Percentiles rank a stretch among this genome's conserved stretches.
phyloP scores from a whole-genome alignment of 78 protist species.

The Isochrysis galbana region DNA sequence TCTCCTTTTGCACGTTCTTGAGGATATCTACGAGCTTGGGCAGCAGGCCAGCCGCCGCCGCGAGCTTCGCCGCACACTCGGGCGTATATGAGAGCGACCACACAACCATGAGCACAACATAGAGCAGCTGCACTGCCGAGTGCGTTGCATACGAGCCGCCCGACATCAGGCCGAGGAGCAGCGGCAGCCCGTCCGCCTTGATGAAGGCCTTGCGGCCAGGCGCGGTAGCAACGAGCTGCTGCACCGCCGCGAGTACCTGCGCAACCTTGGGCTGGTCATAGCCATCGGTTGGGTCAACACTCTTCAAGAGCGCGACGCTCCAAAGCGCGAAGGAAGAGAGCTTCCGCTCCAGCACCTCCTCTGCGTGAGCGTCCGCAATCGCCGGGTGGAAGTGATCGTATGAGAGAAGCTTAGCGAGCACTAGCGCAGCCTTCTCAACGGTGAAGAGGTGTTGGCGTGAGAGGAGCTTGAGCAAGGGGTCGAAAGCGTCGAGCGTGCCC shows the following conservation, averaged over 20 bases:
- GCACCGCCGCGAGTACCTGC: neutral
- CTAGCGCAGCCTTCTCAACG: too few species aligned
- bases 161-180: neutral
- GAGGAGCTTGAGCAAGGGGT: too few species aligned
- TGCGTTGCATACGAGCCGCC: neutral
- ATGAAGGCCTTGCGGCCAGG: neutral
- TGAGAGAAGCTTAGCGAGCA: too few species aligned
- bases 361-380: too few species aligned
- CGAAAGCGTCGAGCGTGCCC: neutral
- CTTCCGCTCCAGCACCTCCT: too few species aligned
- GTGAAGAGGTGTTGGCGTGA: too few species aligned
- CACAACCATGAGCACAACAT: neutral
- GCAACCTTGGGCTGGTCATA: neutral
- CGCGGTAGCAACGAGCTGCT: neutral
- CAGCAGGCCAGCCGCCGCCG: too few species aligned
- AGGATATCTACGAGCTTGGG: too few species aligned
- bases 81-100: neutral
- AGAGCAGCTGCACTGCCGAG: slow-evolving; percentile 13
- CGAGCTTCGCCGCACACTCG: too few species aligned
- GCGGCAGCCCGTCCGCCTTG: neutral
- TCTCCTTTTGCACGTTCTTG: too few species aligned
- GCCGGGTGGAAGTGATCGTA: too few species aligned
- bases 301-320: neutral
- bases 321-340: neutral
- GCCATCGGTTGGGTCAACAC: neutral